Evolutionary conservation across 2,329 filamentous ascomycete species (phyloP), one percentile per base, ranked within the genome.

Genomic region (Ceratocystis destructans): DNA sequence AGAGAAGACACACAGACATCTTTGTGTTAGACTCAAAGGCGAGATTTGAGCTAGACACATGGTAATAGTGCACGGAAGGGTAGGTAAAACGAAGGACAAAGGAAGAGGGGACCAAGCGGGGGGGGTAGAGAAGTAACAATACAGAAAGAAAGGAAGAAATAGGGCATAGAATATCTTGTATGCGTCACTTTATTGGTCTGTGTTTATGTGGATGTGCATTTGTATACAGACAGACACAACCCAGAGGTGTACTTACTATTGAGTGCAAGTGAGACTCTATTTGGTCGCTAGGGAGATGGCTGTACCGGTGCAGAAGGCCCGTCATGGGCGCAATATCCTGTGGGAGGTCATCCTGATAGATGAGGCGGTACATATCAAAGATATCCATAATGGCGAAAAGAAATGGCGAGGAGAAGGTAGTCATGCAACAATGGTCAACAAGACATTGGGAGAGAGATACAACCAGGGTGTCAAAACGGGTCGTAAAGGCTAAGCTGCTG

Each of bases 221-320:
- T 50, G 46, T 3, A 25, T 15, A 25, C 22, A 25, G 8, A 53
- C 20, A 53, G 22, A 53, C 25, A 25, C 48, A 53, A 15, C 7
- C 48, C 8, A 41, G 37, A 41, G 37, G 20, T 41, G 37, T 41
- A 68, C 69, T 66, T 64, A 69, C 69, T 37, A 69, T 69, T 7
- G 37, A 59, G 50, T 69, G n/a, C 10, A 71, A 20, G 64, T 72
- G 62, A 66, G 71, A 22, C 61, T 77, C 74, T 7, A 78, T 68
- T 8, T 77, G 72, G 6, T 70, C 69, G 8, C 70, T 69, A 2
- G 75, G 72, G 22, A 78, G 75, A 63, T 72, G 71, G 70, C 76
- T 77, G 69, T 78, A 78, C 0, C 71, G 70, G 55, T 74, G 70
- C 41, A 78, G 74, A 45, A 78, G 71, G 37, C 74, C 71, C 64